These are phyloP conservation scores for Lactarius trivialis DNA, from an alignment of 768 basidiomycete genomes.

Conservation along the genomic window DNA sequence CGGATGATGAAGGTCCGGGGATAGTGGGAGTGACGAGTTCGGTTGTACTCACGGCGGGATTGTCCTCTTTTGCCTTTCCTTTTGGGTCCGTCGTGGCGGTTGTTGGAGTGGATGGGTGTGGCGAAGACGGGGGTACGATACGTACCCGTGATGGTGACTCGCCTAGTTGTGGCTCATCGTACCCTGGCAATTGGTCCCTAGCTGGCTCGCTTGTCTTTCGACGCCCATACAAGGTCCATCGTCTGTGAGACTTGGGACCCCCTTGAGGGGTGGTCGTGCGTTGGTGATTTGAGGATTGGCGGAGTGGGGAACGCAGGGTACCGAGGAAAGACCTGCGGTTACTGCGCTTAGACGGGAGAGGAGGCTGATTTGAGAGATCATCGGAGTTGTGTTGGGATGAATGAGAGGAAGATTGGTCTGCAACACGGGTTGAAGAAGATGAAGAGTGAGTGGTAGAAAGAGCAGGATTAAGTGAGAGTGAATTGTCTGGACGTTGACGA, in stretches of 20 bases:
- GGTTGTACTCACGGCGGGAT: not conserved
- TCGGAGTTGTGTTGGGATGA: constrained; percentile 11
- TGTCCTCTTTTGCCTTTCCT: constrained; percentile 9
- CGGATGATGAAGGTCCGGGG: constrained; percentile 7
- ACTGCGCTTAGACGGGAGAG: constrained; percentile 11
- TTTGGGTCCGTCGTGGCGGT: not conserved
- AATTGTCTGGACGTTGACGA: constrained; percentile 10
- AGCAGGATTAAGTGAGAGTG: not conserved
- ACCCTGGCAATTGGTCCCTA: not conserved
- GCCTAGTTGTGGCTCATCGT: constrained; percentile 1
- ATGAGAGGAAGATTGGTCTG: not conserved
- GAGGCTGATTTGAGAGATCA: constrained; percentile 12
- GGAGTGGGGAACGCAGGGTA: constrained; percentile 12
- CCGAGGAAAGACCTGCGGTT: constrained; percentile 13
- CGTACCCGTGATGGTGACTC: not conserved
- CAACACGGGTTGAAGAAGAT: not conserved
- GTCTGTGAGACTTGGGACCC: not conserved
- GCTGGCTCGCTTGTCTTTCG: constrained; percentile 4
- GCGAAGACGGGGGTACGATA: not conserved
- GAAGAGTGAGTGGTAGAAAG: not conserved
- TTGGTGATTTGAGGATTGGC: not conserved
- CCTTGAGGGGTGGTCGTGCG: not conserved
- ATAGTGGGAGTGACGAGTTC: not conserved
- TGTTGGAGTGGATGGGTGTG: not conserved
- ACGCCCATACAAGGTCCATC: constrained; percentile 14